phyloP scores from a whole-genome alignment of 1,284 basidiomycete species.

The Rhodofomes roseus region DNA sequence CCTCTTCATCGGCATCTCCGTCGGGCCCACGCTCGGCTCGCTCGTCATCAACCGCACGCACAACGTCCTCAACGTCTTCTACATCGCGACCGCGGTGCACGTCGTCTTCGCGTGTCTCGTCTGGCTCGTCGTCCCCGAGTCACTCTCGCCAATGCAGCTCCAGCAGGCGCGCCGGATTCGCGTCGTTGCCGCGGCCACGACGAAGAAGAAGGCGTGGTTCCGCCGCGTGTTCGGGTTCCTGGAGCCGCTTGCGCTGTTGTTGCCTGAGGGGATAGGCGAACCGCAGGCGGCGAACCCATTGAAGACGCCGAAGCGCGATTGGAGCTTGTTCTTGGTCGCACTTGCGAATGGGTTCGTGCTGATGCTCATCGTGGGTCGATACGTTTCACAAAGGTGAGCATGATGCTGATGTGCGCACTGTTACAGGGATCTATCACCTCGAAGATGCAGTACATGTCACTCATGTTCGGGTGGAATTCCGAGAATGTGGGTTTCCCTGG shows the following conservation, averaged over 20 bases:
- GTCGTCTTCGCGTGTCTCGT: constrained; percentile 47
- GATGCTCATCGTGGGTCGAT: constrained; percentile 25
- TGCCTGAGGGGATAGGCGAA: constrained; percentile 39
- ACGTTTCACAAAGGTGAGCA: background rate
- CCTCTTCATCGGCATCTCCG: constrained; percentile 60
- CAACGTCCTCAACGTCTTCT: constrained; percentile 68
- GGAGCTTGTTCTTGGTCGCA: constrained; percentile 49
- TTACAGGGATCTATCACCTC: constrained; percentile 32
- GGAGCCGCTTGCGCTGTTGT: constrained; percentile 62
- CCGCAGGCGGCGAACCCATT: constrained; percentile 26
- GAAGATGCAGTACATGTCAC: constrained; percentile 70
- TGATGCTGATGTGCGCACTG: background rate
- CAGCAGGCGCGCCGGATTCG: constrained; percentile 24
- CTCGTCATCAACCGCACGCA: constrained; percentile 59
- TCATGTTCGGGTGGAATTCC: constrained; percentile 70
- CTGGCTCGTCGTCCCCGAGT: constrained; percentile 73
- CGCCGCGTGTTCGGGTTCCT: constrained; percentile 53
- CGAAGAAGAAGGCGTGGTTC: constrained; percentile 13
- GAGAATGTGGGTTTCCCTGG: constrained; percentile 44
- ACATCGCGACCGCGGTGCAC: constrained; percentile 50
- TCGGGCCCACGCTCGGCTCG: constrained; percentile 73
- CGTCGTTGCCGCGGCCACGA: constrained; percentile 19
- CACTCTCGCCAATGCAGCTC: constrained; percentile 50
- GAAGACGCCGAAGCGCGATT: constrained; percentile 52
- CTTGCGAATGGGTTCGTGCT: constrained; percentile 53